phyloP scores from a whole-genome alignment of 2,329 filamentous ascomycete species.

The Colletotrichum filicis region DNA sequence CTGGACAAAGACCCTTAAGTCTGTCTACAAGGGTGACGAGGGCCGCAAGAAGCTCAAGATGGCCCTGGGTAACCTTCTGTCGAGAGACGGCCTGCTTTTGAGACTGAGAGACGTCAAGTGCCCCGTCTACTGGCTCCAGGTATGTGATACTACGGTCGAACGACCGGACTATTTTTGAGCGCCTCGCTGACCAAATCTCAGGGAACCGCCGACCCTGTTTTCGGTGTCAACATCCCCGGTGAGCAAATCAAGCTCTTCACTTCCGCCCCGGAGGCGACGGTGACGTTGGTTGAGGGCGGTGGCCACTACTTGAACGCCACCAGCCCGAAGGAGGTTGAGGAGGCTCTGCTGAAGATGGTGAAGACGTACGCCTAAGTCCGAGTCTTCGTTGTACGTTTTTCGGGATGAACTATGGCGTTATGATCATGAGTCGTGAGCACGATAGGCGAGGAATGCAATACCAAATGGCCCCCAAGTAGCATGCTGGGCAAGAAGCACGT shows the following conservation, averaged over 20 bases:
- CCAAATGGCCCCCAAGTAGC: background rate
- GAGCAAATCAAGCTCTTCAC: constrained; percentile 65
- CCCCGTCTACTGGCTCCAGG: constrained; percentile 64
- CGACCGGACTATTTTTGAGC: no score
- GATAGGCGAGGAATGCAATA: constrained; percentile 1
- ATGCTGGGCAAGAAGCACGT: background rate
- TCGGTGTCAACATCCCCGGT: constrained; percentile 48
- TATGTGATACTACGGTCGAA: constrained; percentile 39
- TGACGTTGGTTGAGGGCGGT: constrained; percentile 56
- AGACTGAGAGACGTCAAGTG: constrained; percentile 59
- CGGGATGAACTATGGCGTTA: constrained; percentile 4
- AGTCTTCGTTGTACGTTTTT: background rate
- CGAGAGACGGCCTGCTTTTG: constrained; percentile 59
- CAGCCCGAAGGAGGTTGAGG: constrained; percentile 56
- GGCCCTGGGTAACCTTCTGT: constrained; percentile 55
- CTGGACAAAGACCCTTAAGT: constrained; percentile 58
- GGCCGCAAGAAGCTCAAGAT: constrained; percentile 60
- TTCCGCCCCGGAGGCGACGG: constrained; percentile 53
- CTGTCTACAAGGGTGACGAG: constrained; percentile 60
- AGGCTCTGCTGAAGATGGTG: constrained; percentile 56
- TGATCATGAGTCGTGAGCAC: constrained; percentile 13
- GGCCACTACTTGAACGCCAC: constrained; percentile 62
- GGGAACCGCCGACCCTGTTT: constrained; percentile 59
- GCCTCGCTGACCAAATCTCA: constrained; percentile 15
- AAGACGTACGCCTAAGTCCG: constrained; percentile 41